A percentile compares a stretch with the other conserved stretches of the same genome.
Conservation (phyloP, 2,329 filamentous ascomycete genomes). For the Knufia fluminis region DNA sequence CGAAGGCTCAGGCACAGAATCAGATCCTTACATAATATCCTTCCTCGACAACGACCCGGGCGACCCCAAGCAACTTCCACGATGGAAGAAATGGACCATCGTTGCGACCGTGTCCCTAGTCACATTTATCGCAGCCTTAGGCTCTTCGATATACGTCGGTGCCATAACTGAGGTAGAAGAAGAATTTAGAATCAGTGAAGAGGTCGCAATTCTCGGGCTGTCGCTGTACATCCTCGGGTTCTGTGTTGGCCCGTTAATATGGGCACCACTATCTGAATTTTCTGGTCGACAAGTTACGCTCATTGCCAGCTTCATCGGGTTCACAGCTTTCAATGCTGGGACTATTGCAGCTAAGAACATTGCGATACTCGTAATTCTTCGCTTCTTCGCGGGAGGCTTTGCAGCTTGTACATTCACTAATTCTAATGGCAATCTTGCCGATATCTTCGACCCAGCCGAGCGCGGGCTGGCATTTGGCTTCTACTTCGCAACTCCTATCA, state of each 20-base stretch:
- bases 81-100: slow-evolving; percentile 32
- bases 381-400: too few relatives aligned
- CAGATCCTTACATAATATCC: slow-evolving; percentile 36
- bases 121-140: slow-evolving; percentile 49
- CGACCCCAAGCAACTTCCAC: slow-evolving; percentile 32
- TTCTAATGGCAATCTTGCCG: too few relatives aligned
- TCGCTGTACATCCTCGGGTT: too few relatives aligned
- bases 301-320: too few relatives aligned
- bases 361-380: too few relatives aligned
- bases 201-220: slow-evolving; percentile 40
- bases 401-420: too few relatives aligned
- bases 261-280: too few relatives aligned
- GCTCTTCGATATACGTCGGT: slow-evolving; percentile 47
- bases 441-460: not conserved
- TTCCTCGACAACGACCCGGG: slow-evolving; percentile 36
- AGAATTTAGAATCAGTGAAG: too few relatives aligned
- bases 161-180: slow-evolving; percentile 43
- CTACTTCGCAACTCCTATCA: not conserved
- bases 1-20: slow-evolving; percentile 32
- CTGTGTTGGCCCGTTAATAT: too few relatives aligned
- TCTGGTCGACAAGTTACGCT: too few relatives aligned
- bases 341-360: too few relatives aligned
- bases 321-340: too few relatives aligned
- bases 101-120: slow-evolving; percentile 36
- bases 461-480: not conserved